These are phyloP conservation scores for Decorospora gaudefroyi DNA, from an alignment of 2,329 filamentous ascomycete genomes.

Conservation along the genomic window DNA sequence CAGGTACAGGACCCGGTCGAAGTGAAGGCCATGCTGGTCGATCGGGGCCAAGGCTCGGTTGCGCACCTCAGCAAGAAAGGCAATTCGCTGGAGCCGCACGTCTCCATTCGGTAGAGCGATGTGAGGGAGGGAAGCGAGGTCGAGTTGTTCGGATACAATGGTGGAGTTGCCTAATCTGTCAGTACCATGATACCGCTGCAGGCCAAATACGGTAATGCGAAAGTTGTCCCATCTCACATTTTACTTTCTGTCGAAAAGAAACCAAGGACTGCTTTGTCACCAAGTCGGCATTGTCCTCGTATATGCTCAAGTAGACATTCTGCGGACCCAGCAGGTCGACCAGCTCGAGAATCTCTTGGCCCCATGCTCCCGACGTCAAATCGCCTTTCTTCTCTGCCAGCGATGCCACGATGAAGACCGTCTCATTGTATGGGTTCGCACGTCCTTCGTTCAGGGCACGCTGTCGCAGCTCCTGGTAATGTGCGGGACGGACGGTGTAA, in stretches of 20 bases:
- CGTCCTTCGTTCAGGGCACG: constrained; percentile 45
- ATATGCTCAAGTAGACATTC: constrained; percentile 73
- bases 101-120: constrained; percentile 66
- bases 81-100: constrained; percentile 70
- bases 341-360: constrained; percentile 62
- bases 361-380: constrained; percentile 68
- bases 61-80: constrained; percentile 72
- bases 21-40: constrained; percentile 59
- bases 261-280: constrained; percentile 60
- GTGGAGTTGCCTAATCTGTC: constrained; percentile 47
- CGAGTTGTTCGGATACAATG: constrained; percentile 65
- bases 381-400: constrained; percentile 67
- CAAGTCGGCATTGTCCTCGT: constrained; percentile 70
- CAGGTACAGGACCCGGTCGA: constrained; percentile 62
- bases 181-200: constrained; percentile 7
- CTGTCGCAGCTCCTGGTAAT: constrained; percentile 55
- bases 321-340: constrained; percentile 68
- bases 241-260: constrained; percentile 57
- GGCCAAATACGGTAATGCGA: too few species aligned
- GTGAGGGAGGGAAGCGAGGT: constrained; percentile 61
- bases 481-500: constrained; percentile 59
- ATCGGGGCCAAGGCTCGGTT: constrained; percentile 71
- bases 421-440: constrained; percentile 63
- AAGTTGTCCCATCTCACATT: constrained; percentile 51
- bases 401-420: constrained; percentile 74